phyloP scores from a whole-genome alignment of 805 yeast genomes.

The Pachysolen tannophilus region DNA sequence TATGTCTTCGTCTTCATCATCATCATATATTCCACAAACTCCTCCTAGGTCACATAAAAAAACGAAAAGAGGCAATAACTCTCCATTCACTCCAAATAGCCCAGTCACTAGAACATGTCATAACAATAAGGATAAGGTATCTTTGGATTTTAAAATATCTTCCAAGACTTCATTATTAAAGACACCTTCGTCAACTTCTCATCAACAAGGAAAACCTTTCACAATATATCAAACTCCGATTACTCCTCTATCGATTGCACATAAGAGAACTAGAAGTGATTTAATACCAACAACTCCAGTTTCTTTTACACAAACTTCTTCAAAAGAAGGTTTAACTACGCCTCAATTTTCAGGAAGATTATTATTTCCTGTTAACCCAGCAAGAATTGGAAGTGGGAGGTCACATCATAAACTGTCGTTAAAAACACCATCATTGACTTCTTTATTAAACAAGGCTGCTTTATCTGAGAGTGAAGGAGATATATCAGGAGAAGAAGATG shows the following conservation, averaged over 20 bases:
- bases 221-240: conserved; percentile 8
- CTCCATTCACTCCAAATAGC: conserved; percentile 7
- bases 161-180: conserved; percentile 5
- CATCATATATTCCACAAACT: conserved; percentile 7
- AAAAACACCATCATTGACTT: conserved; percentile 8
- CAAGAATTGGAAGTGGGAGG: conserved; percentile 9
- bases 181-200: conserved; percentile 1
- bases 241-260: too few species aligned
- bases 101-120: conserved; percentile 4
- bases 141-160: conserved; percentile 3
- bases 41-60: conserved; percentile 9
- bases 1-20: neutral
- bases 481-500: neutral
- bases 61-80: neutral
- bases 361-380: conserved; percentile 6
- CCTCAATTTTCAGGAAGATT: conserved; percentile 5
- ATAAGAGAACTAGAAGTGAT: too few species aligned
- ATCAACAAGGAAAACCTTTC: conserved; percentile 3
- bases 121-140: conserved; percentile 3
- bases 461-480: conserved; percentile 2
- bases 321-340: too few species aligned
- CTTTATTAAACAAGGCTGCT: conserved; percentile 6
- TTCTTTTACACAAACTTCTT: too few species aligned
- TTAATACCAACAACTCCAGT: too few species aligned
- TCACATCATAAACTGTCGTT: conserved; percentile 2